phyloP scores from a whole-genome alignment of 2,329 filamentous ascomycete genomes.

The Epicoccum nigrum region DNA sequence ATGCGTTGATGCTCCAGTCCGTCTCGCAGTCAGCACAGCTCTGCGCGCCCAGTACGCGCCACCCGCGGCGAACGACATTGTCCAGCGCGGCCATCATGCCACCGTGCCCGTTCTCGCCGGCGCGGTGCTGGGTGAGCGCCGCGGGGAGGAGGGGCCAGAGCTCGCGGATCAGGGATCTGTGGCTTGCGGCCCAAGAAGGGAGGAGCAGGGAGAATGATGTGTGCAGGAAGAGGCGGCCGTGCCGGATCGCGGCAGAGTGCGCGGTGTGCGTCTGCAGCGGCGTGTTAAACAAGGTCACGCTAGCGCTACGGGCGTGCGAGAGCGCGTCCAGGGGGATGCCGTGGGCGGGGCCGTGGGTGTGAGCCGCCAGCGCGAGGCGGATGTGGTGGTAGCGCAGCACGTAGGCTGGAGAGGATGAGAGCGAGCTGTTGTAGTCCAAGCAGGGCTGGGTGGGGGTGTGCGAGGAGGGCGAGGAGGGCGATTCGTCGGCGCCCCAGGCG shows the following conservation, averaged over 20 bases:
- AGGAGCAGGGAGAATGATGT: slow-evolving; percentile 27
- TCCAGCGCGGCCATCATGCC: slow-evolving; percentile 30
- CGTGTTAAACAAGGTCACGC: slow-evolving; percentile 22
- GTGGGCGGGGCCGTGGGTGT: slow-evolving; percentile 27
- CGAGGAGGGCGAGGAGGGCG: slow-evolving; percentile 17
- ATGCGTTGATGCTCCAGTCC: slow-evolving; percentile 29
- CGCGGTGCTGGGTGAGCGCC: slow-evolving; percentile 34
- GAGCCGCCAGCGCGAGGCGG: slow-evolving; percentile 32
- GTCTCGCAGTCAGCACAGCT: slow-evolving; percentile 34
- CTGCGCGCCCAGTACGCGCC: slow-evolving; percentile 24
- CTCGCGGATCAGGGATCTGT: slow-evolving; percentile 18
- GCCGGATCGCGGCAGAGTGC: slow-evolving; percentile 22
- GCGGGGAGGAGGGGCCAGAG: slow-evolving; percentile 34
- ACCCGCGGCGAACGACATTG: slow-evolving; percentile 25
- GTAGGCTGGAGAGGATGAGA: slow-evolving; percentile 26
- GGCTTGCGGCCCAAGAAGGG: slow-evolving; percentile 13
- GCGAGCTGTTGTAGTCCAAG: slow-evolving; percentile 34
- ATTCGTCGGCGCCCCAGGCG: slow-evolving; percentile 16
- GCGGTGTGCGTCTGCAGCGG: slow-evolving; percentile 20
- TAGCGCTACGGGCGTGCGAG: slow-evolving; percentile 11
- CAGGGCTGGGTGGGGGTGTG: slow-evolving; percentile 23
- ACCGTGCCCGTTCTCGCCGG: slow-evolving; percentile 28
- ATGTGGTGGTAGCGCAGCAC: slow-evolving; percentile 39
- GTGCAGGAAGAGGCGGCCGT: slow-evolving; percentile 27
- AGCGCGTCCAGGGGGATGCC: slow-evolving; percentile 33